These are phyloP conservation scores for Boeremia exigua DNA, from an alignment of 2,329 filamentous ascomycete genomes.

Conservation along the genomic window DNA sequence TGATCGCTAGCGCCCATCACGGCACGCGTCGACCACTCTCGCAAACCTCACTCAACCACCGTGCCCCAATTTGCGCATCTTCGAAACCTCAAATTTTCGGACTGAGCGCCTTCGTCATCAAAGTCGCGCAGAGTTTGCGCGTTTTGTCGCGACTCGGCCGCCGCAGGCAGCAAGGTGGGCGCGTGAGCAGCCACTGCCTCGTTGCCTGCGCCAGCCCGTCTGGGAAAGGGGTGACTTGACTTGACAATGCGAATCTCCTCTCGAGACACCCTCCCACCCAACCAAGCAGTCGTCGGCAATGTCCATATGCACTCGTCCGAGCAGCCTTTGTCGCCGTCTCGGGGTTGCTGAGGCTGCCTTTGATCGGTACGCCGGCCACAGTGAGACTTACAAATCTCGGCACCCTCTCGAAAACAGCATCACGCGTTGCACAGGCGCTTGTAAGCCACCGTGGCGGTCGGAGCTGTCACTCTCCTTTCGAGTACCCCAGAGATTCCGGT, in stretches of 20 bases:
- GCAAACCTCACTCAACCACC: background rate
- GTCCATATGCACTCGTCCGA: background rate
- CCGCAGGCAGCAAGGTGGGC: constrained; percentile 4
- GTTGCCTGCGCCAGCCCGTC: constrained; percentile 14
- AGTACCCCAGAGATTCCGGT: constrained; percentile 15
- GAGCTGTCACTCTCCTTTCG: background rate
- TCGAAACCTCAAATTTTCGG: background rate
- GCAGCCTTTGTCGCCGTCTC: background rate
- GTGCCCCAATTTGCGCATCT: background rate
- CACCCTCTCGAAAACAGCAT: background rate
- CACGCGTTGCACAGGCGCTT: background rate
- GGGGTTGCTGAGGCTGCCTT: constrained; percentile 1
- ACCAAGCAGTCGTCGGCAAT: background rate
- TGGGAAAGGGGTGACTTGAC: constrained; percentile 1
- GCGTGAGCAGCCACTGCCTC: constrained; percentile 13
- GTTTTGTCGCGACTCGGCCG: background rate
- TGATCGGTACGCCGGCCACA: background rate
- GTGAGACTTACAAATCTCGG: background rate
- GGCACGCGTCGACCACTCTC: constrained; percentile 16
- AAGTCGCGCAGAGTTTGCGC: background rate
- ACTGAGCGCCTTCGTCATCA: constrained; percentile 2
- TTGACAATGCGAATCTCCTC: constrained; percentile 7
- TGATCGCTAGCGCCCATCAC: constrained; percentile 16
- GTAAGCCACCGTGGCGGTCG: background rate
- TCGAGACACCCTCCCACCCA: constrained; percentile 14